Base-by-base conservation (phyloP, 1,284 basidiomycete species). In the Leccinum angustisporum region DNA sequence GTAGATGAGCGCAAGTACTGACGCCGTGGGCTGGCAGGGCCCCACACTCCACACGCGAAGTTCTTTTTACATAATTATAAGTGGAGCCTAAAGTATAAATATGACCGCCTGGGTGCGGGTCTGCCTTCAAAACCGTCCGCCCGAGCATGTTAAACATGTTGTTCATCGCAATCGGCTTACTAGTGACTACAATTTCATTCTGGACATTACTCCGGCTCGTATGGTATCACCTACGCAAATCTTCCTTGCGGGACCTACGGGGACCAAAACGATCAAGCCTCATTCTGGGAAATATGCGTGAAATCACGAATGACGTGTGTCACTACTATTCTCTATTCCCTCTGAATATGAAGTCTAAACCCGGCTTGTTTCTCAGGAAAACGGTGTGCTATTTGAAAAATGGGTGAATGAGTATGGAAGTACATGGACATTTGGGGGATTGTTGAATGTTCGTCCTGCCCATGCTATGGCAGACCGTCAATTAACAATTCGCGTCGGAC, bases 401-500 rank as follows among this genome's bases (percentile, higher is more conserved):
- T 90, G 87, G 87, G 66, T 79, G 0, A 64, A 76, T 27, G 67
- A 84, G 61, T 85, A 86, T 64, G 87, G 87, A 0, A 65, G 67
- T 2, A 84, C 81, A 0, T 67, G 86, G 54, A 79, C 71, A 58
- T 83, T 80, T 61, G 77, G 77, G 58, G 75, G 75, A 0, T 66
- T 83, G 3, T 33, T 60, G 0, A 52, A 16, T 11, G 56, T 64
- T 18, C 7, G 54, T 21, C 5, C 18, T 14, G 4, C 3, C 18
- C 13, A 10, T 53, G 25, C 51, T 18, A 13, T 54, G 30, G 13
- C n/a, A 54, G 1, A 5, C 33, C 6, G n/a, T 36, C 10, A 8
- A 54, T 34, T 54, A 16, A 34, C 33, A 18, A n/a, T 30, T 10
- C 51, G 51, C n/a, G 27, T 10, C 2, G 9, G 5, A 10, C 1